These are phyloP conservation scores for Trypanosoma cruzi DNA, from an alignment of 208 protist genomes.

Conservation along the genomic window DNA sequence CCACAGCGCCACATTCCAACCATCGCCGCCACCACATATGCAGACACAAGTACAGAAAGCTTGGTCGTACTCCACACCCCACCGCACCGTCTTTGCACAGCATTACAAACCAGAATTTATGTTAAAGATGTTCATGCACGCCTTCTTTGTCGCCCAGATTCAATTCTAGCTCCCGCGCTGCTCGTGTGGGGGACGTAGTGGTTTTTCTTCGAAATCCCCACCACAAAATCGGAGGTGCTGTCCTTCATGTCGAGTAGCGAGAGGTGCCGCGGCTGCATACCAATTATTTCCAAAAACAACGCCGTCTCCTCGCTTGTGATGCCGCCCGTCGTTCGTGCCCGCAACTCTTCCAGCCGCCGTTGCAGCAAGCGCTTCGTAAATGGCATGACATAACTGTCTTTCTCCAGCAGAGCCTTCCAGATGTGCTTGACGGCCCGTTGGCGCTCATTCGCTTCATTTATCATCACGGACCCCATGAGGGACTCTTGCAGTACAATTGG, in stretches of 20 bases:
- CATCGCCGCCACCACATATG: not conserved
- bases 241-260: slow-evolving; percentile 89
- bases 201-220: slow-evolving; percentile 79
- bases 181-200: slow-evolving; percentile 42
- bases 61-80: not conserved
- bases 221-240: slow-evolving; percentile 81
- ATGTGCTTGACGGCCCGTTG: slow-evolving; percentile 36
- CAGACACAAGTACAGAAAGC: not conserved
- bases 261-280: slow-evolving; percentile 65
- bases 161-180: not conserved
- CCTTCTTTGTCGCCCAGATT: not conserved
- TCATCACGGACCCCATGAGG: slow-evolving; percentile 67
- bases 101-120: not conserved
- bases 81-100: not conserved
- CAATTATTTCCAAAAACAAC: slow-evolving; percentile 53
- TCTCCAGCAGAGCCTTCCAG: slow-evolving; percentile 54
- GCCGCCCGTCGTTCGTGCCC: slow-evolving; percentile 6
- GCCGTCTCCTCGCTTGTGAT: slow-evolving; percentile 28
- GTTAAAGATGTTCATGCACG: slow-evolving; percentile 2
- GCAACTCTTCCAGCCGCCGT: slow-evolving; percentile 41
- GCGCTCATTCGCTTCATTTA: slow-evolving; percentile 34
- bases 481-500: slow-evolving; percentile 87
- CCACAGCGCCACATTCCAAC: not conserved
- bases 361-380: slow-evolving; percentile 74
- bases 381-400: slow-evolving; percentile 88